Evolutionary conservation across 2,329 filamentous ascomycete species (phyloP), one percentile per base, ranked within the genome.

Genomic region (Macroventuria anomochaeta): DNA sequence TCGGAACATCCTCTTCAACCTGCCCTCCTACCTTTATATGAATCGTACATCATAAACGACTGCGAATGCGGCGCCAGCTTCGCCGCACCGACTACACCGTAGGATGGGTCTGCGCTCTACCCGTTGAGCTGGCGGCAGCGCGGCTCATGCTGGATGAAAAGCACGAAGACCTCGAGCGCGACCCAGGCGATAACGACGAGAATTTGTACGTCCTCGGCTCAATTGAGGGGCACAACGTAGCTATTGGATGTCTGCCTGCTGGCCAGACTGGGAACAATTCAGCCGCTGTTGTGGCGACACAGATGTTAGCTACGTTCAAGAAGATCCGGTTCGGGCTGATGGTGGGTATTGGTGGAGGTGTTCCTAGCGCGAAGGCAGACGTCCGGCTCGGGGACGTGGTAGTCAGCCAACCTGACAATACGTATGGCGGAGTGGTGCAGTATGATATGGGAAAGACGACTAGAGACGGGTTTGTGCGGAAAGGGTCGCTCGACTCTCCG

Each of bases 231-330:
- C 51, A 54, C 32, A 48, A 48, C 10, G 25, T 54, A 1, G 43
- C 39, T 0, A 43, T 48, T 10, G 32, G 38, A 10, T 48, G 38
- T 28, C 32, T 54, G 2, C 51, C 51, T 10, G 32, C 15, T 3
- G 51, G 51, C 5, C 38, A 18, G 11, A 64, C 65, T 33, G 75
- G 75, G 11, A 74, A 46, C 3, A 66, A 32, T 32, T 53, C 67
- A 5, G 68, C 74, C 1, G 70, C 72, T 17, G 58, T 52, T 1
- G 69, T 69, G 11, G 68, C 66, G 3, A 62, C 46, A n/a, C 44
- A 64, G 12, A 68, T 76, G 58, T 39, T 52, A 13, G 46, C 50
- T 3, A 68, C 63, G 3, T 77, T 76, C 51, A 33, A 28, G 5
- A 43, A 25, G 3, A 71, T 77, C 28, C 43, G 38, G 1, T 48